Base-by-base conservation (phyloP, 1,139 yeast species). In the Debaryomyces sp. region DNA sequence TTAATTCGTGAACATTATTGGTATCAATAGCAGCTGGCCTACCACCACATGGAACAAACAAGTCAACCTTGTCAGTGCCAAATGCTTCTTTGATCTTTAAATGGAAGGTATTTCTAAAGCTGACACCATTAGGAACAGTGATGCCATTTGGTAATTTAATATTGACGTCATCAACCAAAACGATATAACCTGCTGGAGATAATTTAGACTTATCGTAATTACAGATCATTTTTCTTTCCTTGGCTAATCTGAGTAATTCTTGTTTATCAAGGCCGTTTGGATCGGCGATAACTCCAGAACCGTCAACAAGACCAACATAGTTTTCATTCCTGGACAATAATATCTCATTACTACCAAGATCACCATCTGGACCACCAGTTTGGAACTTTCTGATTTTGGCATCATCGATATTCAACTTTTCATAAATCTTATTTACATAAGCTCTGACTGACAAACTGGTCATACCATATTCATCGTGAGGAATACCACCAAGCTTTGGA, bases 301-400 rank as follows among this genome's bases (percentile, higher is more conserved):
- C 99, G 70, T 94, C 99, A 48, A 94, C 95, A 48, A 94, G 73
- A 50, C 91, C 96, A 56, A 91, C 87, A 64, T 94, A 94, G 49
- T 75, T 80, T 71, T 94, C 99, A 49, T 85, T 80, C 48, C 85
- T 73, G 4, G 97, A 89, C 53, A 92, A 79, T 58, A 89, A 77
- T 61, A 94, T 94, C 73, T 94, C 99, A 67, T 92, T 92, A 44
- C 96, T 89, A 34, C 99, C 99, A 62, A 94, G 80, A 70, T 94
- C 99, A 63, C 99, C 99, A 71, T 94, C 98, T 54, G 99, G 99
- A 42, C 99, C 99, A 71, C 98, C 99, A 49, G 98, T 94, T 75
- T 94, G 99, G 64, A 94, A 77, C 72, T 94, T 94, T 61, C 79
- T 80, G 51, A 92, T 80, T 41, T 64, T 63, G 33, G 80, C 71